phyloP scores from a whole-genome alignment of 192 early-diverging fungal species.

The Umbelopsis isabellina region DNA sequence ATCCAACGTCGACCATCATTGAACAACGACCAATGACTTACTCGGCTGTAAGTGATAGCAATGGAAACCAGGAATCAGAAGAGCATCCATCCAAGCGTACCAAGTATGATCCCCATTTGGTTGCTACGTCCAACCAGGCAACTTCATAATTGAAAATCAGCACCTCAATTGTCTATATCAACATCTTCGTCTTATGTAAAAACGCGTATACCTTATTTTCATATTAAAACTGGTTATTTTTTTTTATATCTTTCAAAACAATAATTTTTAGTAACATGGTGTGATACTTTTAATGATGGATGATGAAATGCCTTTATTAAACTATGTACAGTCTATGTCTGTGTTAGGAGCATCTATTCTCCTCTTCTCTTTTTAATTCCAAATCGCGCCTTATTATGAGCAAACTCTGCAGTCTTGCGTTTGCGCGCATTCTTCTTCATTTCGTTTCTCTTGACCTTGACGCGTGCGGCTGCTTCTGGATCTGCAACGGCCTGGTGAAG shows the following conservation, averaged over 20 bases:
- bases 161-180: too few relatives aligned
- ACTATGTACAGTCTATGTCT: slow-evolving; percentile 20
- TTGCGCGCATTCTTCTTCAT: slow-evolving; percentile 70
- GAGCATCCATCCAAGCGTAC: slow-evolving; percentile 6
- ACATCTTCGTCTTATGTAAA: too few relatives aligned
- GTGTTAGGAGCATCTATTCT: background rate
- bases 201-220: too few relatives aligned
- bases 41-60: background rate
- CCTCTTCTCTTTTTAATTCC: slow-evolving; percentile 43
- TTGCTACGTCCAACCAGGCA: background rate
- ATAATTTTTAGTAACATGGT: background rate
- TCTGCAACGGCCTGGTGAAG: slow-evolving; percentile 63
- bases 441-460: slow-evolving; percentile 73
- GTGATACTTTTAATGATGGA: background rate
- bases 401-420: slow-evolving; percentile 68
- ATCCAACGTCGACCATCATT: slow-evolving; percentile 3
- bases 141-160: too few relatives aligned
- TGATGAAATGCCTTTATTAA: background rate
- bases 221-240: background rate
- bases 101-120: slow-evolving; percentile 6
- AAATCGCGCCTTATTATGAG: slow-evolving; percentile 55
- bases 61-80: background rate
- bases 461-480: slow-evolving; percentile 72
- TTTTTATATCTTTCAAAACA: background rate
- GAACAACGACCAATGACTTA: slow-evolving; percentile 4